phyloP scores from a whole-genome alignment of 495 filamentous ascomycete genomes.

The Rusavskia elegans region DNA sequence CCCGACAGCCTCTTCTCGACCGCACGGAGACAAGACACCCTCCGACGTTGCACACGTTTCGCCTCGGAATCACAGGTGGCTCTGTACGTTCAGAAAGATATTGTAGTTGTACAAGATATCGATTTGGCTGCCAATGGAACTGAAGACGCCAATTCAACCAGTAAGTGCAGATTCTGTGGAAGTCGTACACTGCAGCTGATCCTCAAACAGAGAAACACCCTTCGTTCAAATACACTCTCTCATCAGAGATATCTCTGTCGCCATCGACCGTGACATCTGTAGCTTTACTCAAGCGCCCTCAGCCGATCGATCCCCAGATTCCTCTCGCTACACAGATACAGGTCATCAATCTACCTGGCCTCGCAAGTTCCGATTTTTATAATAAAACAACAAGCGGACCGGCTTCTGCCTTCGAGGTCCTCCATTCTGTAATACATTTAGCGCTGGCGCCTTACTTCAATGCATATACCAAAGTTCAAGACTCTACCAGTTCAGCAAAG shows the following conservation, averaged over 20 bases:
- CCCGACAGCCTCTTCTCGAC: slow-evolving; percentile 70
- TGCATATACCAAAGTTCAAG: slow-evolving; percentile 75
- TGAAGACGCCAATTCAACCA: neutral
- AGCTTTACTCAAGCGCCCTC: slow-evolving; percentile 75
- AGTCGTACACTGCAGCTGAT: neutral
- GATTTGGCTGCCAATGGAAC: slow-evolving; percentile 29
- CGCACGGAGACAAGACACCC: slow-evolving; percentile 52
- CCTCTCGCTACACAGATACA: slow-evolving; percentile 76
- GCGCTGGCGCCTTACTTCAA: slow-evolving; percentile 90
- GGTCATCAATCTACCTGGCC: slow-evolving; percentile 78
- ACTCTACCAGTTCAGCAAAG: slow-evolving; percentile 44
- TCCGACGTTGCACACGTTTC: slow-evolving; percentile 77
- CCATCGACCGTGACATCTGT: slow-evolving; percentile 68
- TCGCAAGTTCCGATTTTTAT: slow-evolving; percentile 44
- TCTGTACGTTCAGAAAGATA: slow-evolving; percentile 80
- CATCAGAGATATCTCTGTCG: slow-evolving; percentile 64
- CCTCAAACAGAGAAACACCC: slow-evolving; percentile 10
- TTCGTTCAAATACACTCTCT: slow-evolving; percentile 58
- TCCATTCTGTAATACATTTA: slow-evolving; percentile 76
- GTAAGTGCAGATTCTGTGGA: neutral
- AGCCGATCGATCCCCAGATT: slow-evolving; percentile 63
- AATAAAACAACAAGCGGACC: slow-evolving; percentile 50
- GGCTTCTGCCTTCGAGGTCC: slow-evolving; percentile 73
- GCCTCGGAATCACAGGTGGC: slow-evolving; percentile 73
- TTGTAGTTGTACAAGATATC: slow-evolving; percentile 36